These are phyloP conservation scores for Nakaseomyces delphensis DNA, from an alignment of 1,139 yeast species.

Conservation along the genomic window DNA sequence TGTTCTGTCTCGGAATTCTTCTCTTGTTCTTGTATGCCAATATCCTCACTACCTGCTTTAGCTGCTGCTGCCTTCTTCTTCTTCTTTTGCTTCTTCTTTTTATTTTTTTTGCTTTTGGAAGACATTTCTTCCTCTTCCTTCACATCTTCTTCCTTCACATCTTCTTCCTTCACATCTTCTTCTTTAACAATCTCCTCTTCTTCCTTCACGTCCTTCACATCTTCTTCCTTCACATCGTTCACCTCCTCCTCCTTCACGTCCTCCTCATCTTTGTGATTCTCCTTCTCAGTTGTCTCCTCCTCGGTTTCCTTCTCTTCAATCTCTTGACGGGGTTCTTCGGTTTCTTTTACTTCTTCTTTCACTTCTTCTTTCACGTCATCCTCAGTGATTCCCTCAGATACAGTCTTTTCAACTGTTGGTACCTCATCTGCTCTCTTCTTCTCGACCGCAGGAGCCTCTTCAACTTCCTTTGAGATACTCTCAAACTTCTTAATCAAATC, in stretches of 20 bases:
- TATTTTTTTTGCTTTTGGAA: conserved; percentile 1
- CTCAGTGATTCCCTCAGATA: neutral
- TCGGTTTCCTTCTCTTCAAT: conserved; percentile 3
- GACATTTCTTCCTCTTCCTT: conserved; percentile 7
- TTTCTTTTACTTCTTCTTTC: conserved; percentile 3
- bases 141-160: neutral
- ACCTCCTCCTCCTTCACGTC: conserved; percentile 3
- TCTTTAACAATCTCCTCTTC: conserved; percentile 8
- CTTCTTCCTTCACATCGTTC: neutral
- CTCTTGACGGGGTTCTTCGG: no score
- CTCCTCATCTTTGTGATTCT: neutral
- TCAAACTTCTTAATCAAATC: conserved; percentile 33
- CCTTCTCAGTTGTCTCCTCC: conserved; percentile 1
- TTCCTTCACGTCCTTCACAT: conserved; percentile 4
- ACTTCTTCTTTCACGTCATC: neutral
- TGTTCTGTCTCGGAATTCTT: conserved; percentile 1
- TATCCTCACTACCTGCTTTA: conserved; percentile 6
- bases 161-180: conserved; percentile 5
- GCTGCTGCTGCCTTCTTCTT: conserved; percentile 8
- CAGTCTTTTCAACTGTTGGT: neutral
- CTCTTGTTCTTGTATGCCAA: neutral
- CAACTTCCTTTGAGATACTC: conserved; percentile 19
- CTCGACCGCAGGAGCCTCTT: neutral
- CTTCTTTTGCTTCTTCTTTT: conserved; percentile 8
- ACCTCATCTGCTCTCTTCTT: conserved; percentile 9